These are phyloP conservation scores for Scedosporium minutisporum DNA, from an alignment of 2,329 filamentous ascomycete genomes.

Conservation along the genomic window DNA sequence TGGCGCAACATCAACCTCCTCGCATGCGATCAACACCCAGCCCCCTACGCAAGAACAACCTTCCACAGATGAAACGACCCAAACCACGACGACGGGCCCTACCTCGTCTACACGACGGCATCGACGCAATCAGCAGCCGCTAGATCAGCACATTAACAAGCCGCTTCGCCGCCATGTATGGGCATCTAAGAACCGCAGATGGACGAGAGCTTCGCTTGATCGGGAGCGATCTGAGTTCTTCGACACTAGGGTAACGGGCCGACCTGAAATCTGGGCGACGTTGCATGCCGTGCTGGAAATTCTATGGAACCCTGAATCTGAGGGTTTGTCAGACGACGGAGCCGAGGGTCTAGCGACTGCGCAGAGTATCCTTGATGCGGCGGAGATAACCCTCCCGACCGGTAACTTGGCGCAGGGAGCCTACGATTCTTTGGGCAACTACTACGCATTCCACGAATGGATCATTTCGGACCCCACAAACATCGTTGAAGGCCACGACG, in stretches of 20 bases:
- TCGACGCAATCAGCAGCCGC: slow-evolving; percentile 29
- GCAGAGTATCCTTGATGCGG: slow-evolving; percentile 71
- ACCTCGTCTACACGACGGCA: slow-evolving; percentile 14
- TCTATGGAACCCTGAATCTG: slow-evolving; percentile 47
- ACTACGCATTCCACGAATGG: slow-evolving; percentile 60
- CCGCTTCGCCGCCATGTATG: slow-evolving; percentile 58
- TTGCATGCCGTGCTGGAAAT: slow-evolving; percentile 58
- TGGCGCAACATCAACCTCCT: slow-evolving; percentile 37
- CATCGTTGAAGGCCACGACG: slow-evolving; percentile 34
- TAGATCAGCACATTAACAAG: slow-evolving; percentile 59
- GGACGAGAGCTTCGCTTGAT: slow-evolving; percentile 61
- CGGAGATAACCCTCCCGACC: slow-evolving; percentile 64
- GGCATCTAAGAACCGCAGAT: slow-evolving; percentile 51
- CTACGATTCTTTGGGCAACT: slow-evolving; percentile 61
- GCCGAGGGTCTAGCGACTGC: slow-evolving; percentile 50
- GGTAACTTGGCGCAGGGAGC: slow-evolving; percentile 62
- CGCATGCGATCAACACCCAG: slow-evolving; percentile 41
- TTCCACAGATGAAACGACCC: slow-evolving; percentile 14
- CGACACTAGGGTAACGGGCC: slow-evolving; percentile 75
- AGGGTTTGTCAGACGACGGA: slow-evolving; percentile 25
- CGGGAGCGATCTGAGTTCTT: slow-evolving; percentile 76
- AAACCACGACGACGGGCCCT: slow-evolving; percentile 8
- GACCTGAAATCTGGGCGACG: slow-evolving; percentile 70
- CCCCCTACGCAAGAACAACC: slow-evolving; percentile 18
- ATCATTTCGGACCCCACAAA: slow-evolving; percentile 59